Conservation (phyloP, 495 filamentous ascomycete genomes). For the Penicillium bovifimosum region DNA sequence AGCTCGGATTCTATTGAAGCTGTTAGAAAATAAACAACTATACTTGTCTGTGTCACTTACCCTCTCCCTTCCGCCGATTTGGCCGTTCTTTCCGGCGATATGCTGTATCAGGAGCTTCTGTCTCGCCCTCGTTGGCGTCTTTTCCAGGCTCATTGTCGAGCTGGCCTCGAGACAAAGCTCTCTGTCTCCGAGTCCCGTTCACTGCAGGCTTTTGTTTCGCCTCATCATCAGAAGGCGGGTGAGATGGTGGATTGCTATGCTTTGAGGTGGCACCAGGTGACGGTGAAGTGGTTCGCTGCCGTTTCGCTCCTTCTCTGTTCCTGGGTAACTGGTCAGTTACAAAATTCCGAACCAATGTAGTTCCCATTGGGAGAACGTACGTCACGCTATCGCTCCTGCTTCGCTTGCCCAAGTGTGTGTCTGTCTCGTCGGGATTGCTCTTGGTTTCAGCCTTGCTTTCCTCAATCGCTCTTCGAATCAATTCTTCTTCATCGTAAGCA, state of each 20-base stretch:
- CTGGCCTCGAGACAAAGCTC: constrained; percentile 60
- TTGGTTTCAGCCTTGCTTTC: constrained; percentile 76
- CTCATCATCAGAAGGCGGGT: constrained; percentile 68
- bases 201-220: constrained; percentile 37
- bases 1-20: constrained; percentile 30
- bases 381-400: constrained; percentile 89
- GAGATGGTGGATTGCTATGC: constrained; percentile 41
- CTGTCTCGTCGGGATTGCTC: constrained; percentile 42
- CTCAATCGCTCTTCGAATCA: constrained; percentile 82
- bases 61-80: constrained; percentile 68
- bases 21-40: constrained; percentile 4
- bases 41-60: constrained; percentile 41
- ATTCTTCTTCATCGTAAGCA: constrained; percentile 92
- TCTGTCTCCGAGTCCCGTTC: constrained; percentile 58
- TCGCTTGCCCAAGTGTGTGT: constrained; percentile 65
- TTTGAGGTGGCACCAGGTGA: constrained; percentile 56
- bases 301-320: constrained; percentile 51
- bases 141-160: constrained; percentile 63
- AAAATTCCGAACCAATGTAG: constrained; percentile 3
- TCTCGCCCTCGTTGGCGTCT: constrained; percentile 60
- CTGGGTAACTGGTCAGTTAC: constrained; percentile 33
- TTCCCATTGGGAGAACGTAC: constrained; percentile 48
- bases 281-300: constrained; percentile 70
- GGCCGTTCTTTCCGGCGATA: constrained; percentile 69
- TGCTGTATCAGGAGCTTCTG: constrained; percentile 61